Percentiles rank a stretch among this genome's conserved stretches.
Evolutionary conservation across 2,329 filamentous ascomycete genomes (phyloP).

Genomic region (Ascomycota sp.): DNA sequence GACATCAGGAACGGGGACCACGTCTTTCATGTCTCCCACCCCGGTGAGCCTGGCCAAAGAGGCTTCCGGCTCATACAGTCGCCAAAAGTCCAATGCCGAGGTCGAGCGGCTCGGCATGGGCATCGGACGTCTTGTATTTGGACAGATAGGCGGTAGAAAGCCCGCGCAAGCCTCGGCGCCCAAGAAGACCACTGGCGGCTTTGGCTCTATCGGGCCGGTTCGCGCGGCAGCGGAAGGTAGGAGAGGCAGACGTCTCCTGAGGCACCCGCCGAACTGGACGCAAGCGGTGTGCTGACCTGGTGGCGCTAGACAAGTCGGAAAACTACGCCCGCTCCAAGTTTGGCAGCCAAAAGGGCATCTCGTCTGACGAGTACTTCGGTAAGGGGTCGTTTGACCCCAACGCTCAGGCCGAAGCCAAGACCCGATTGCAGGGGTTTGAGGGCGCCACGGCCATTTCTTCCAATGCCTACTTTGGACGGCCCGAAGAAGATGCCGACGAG

Average conservation of each 20-base stretch:
- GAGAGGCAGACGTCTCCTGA: too few relatives aligned
- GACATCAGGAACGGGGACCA: conserved; percentile 33
- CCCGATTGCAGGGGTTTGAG: conserved; percentile 47
- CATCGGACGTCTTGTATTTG: conserved; percentile 67
- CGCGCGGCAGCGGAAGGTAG: conserved; percentile 50
- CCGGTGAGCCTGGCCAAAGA: conserved; percentile 47
- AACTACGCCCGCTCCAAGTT: conserved; percentile 77
- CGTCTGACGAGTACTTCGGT: conserved; percentile 95
- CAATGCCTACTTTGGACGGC: conserved; percentile 91
- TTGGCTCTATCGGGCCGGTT: conserved; percentile 64
- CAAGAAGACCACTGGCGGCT: conserved; percentile 64
- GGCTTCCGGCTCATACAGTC: conserved; percentile 32
- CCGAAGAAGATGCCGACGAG: conserved; percentile 60
- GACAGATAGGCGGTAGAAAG: conserved; percentile 52
- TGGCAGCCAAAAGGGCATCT: conserved; percentile 83
- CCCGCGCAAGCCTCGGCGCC: conserved; percentile 27
- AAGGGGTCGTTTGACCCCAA: conserved; percentile 69
- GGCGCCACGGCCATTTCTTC: conserved; percentile 51
- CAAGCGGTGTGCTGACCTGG: conserved; percentile 1
- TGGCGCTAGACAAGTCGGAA: conserved; percentile 45
- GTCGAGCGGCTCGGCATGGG: conserved; percentile 84
- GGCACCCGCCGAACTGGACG: too few relatives aligned
- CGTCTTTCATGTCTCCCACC: conserved; percentile 50
- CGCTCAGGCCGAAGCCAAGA: conserved; percentile 69
- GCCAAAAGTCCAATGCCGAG: conserved; percentile 51